Percentiles rank a stretch among this genome's conserved stretches.
Conservation (phyloP, 139 green algal species). For the Chlorella sp. region DNA sequence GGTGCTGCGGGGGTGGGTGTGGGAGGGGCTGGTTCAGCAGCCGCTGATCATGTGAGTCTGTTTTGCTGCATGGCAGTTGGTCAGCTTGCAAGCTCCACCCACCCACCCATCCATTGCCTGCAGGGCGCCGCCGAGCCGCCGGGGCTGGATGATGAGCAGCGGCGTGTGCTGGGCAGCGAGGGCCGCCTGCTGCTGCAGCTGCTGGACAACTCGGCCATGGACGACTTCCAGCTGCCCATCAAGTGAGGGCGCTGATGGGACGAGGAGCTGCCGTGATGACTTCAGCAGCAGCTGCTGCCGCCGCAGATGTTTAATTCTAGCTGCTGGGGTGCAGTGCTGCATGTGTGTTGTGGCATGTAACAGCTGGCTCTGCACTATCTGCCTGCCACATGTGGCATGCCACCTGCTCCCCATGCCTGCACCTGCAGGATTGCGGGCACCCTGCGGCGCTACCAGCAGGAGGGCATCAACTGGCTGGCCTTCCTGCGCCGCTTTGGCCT, state of each 20-base stretch:
- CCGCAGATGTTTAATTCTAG: too few species aligned
- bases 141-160: conserved; percentile 70
- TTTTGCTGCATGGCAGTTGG: too few species aligned
- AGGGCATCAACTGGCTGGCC: conserved; percentile 97
- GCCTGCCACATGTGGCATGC: not conserved
- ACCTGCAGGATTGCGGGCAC: conserved; percentile 50
- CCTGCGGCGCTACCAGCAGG: conserved; percentile 77
- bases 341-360: too few species aligned
- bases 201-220: conserved; percentile 83
- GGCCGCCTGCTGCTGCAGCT: conserved; percentile 89
- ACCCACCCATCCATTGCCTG: not conserved
- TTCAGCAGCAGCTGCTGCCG: too few species aligned
- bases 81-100: too few species aligned
- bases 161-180: conserved; percentile 64
- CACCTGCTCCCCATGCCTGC: not conserved
- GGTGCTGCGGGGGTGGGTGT: not conserved
- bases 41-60: too few species aligned
- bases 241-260: too few species aligned
- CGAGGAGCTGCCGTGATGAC: too few species aligned
- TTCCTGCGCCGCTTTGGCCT: conserved; percentile 96
- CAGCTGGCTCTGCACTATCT: too few species aligned
- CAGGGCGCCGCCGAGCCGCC: conserved; percentile 69
- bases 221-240: conserved; percentile 76
- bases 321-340: too few species aligned
- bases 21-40: too few species aligned